phyloP scores from a whole-genome alignment of 1,284 basidiomycete genomes.

The Sphagnurus paluster region DNA sequence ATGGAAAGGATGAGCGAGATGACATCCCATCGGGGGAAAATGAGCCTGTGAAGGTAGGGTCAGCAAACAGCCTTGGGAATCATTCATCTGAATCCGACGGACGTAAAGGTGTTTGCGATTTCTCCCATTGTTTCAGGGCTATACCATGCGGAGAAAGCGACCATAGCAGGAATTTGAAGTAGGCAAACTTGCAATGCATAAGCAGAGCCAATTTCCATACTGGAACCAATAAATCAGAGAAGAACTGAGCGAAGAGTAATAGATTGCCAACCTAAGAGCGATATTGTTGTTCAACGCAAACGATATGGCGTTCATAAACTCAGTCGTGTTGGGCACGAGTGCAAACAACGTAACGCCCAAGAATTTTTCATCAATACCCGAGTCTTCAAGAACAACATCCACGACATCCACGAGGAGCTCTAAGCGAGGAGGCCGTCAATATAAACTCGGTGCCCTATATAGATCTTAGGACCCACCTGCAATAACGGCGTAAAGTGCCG shows the following conservation, averaged over 20 bases:
- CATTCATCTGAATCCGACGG: slow-evolving; percentile 27
- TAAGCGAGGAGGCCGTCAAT: slow-evolving; percentile 29
- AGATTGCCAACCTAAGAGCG: slow-evolving; percentile 75
- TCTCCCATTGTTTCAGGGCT: slow-evolving; percentile 81
- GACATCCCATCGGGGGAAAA: slow-evolving; percentile 99
- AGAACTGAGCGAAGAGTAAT: background rate
- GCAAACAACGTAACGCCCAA: slow-evolving; percentile 96
- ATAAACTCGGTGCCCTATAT: background rate
- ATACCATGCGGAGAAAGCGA: slow-evolving; percentile 96
- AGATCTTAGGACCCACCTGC: slow-evolving; percentile 64
- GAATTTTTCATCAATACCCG: slow-evolving; percentile 97
- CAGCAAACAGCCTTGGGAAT: slow-evolving; percentile 3
- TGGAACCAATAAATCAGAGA: slow-evolving; percentile 31
- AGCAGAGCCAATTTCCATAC: slow-evolving; percentile 99
- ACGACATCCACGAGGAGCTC: slow-evolving; percentile 96
- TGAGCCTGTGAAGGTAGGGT: slow-evolving; percentile 60
- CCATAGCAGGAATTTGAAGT: slow-evolving; percentile 98
- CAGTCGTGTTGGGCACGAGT: slow-evolving; percentile 97
- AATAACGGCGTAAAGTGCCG: slow-evolving; percentile 92
- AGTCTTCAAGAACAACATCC: slow-evolving; percentile 91
- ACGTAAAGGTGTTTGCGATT: slow-evolving; percentile 89
- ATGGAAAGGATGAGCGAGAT: slow-evolving; percentile 92
- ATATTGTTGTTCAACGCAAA: slow-evolving; percentile 98
- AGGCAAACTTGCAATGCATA: slow-evolving; percentile 98
- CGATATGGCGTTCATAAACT: slow-evolving; percentile 99